Base-by-base conservation (phyloP, 768 basidiomycete genomes). In the Collybia nuda region DNA sequence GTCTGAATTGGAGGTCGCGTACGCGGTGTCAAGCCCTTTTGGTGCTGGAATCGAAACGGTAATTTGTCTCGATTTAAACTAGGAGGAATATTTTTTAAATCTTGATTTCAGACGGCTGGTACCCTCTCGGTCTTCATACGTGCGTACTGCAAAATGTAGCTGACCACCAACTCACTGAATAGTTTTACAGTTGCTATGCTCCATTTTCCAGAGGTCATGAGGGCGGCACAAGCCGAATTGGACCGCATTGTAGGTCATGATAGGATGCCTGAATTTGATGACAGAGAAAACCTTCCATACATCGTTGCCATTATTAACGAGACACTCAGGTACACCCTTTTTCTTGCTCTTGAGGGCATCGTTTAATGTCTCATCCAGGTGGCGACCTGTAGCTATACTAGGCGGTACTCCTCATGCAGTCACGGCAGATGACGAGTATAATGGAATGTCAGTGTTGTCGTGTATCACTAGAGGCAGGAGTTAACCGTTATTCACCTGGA, bases 31-130 rank as follows among this genome's bases (percentile, higher is more conserved):
- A 6, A 68, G 71, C 44, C 74, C 77, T 0, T 78, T 78, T 52
- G 74, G 73, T 2, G 77, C 77, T 21, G 77, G 76, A 0, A 75
- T 73, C 15, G 76, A 77, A 42, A 76, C 75, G 40, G 73, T 74
- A 23, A 40, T 62, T 58, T n/a, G 28, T 28, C 36, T 28, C 22
- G 7, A 32, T 32, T 5, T 32, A 14, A 32, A 32, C 14, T 14
- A n/a, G n/a, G 14, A 14, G 3, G 12, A 11, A 6, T 32, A 5
- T 32, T 3, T 32, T 2, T 14, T 32, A 6, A 14, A 32, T 32
- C 12, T 32, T 32, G 32, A 23, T n/a, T 23, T 3, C 28, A 71
- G 64, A 73, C 68, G 11, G 58, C 67, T 5, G 68, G 66, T 2
- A 70, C 61, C 17, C 47, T 55, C 8, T 37, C 43, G 17, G 40